phyloP scores from a whole-genome alignment of 805 yeast genomes.

The Kodamaea sagamina region DNA sequence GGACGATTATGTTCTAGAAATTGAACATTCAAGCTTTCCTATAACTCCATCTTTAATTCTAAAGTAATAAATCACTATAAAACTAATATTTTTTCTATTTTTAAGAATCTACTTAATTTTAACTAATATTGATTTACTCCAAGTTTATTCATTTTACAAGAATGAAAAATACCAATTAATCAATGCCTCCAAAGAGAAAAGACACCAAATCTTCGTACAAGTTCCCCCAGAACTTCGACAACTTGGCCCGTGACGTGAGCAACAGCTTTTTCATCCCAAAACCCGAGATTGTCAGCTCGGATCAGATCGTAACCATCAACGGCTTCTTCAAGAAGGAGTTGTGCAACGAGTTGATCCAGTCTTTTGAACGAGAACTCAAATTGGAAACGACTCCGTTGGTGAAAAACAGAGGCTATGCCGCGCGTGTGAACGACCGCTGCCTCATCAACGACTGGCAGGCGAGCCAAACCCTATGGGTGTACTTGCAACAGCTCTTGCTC shows the following conservation, averaged over 20 bases:
- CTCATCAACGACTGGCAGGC: constrained; percentile 42
- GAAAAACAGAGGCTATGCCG: constrained; percentile 56
- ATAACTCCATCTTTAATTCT: no score
- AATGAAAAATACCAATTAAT: no score
- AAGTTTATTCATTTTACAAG: no score
- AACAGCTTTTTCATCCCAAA: constrained; percentile 21
- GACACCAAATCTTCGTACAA: constrained; percentile 12
- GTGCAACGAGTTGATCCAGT: constrained; percentile 42
- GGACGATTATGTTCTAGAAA: no score
- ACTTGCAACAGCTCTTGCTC: constrained; percentile 34
- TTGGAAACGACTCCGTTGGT: constrained; percentile 51
- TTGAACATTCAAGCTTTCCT: no score
- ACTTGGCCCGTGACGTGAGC: constrained; percentile 12
- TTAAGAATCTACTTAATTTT: no score
- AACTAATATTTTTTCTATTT: no score
- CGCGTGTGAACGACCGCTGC: constrained; percentile 56
- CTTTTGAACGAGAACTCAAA: constrained; percentile 27
- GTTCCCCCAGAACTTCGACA: constrained; percentile 21
- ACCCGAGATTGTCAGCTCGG: constrained; percentile 27
- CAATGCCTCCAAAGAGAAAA: constrained; percentile 7
- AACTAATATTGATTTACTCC: no score
- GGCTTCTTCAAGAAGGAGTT: constrained; percentile 39
- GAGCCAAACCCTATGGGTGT: constrained; percentile 43
- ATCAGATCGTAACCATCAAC: constrained; percentile 43
- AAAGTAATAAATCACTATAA: no score